Evolutionary conservation across 2,329 filamentous ascomycete genomes (phyloP).

Genomic region (Cladosporium austrohemisphaericum): DNA sequence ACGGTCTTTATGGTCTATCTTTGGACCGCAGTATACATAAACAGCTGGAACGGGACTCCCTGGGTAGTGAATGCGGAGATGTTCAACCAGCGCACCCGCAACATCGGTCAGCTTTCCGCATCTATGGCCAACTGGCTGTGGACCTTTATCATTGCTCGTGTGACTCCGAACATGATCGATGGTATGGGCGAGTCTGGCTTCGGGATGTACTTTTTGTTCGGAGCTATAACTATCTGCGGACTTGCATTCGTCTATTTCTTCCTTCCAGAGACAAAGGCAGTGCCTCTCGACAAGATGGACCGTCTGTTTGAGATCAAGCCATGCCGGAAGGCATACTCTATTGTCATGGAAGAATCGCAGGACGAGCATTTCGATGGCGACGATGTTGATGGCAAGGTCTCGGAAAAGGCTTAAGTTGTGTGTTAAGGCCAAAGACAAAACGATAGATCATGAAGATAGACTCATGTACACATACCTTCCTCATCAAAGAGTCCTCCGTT

Average conservation of each 20-base stretch:
- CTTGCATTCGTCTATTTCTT: slow-evolving; percentile 14
- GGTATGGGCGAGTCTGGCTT: slow-evolving; percentile 28
- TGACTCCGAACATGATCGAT: slow-evolving; percentile 36
- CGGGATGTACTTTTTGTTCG: slow-evolving; percentile 36
- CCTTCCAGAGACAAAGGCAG: slow-evolving; percentile 13
- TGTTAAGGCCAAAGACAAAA: too few relatives aligned
- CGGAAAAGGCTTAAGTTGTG: not conserved
- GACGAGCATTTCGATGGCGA: slow-evolving; percentile 13
- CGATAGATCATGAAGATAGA: too few relatives aligned
- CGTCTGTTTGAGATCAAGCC: slow-evolving; percentile 41
- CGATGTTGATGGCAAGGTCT: slow-evolving; percentile 5
- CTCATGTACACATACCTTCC: not conserved
- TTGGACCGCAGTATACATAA: slow-evolving; percentile 40
- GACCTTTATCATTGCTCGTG: slow-evolving; percentile 35
- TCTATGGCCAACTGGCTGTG: slow-evolving; percentile 35
- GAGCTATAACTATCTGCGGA: slow-evolving; percentile 4
- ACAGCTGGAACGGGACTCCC: slow-evolving; percentile 39
- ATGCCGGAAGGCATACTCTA: slow-evolving; percentile 37
- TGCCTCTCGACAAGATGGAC: slow-evolving; percentile 16
- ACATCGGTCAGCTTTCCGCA: slow-evolving; percentile 35
- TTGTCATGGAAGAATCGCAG: slow-evolving; percentile 24
- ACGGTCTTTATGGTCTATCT: slow-evolving; percentile 14
- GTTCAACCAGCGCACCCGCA: slow-evolving; percentile 39
- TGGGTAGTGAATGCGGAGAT: slow-evolving; percentile 48
- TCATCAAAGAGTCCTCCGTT: too few relatives aligned